Evolutionary conservation across 2,329 filamentous ascomycete genomes (phyloP).

Genomic region (Diaporthe vexans): DNA sequence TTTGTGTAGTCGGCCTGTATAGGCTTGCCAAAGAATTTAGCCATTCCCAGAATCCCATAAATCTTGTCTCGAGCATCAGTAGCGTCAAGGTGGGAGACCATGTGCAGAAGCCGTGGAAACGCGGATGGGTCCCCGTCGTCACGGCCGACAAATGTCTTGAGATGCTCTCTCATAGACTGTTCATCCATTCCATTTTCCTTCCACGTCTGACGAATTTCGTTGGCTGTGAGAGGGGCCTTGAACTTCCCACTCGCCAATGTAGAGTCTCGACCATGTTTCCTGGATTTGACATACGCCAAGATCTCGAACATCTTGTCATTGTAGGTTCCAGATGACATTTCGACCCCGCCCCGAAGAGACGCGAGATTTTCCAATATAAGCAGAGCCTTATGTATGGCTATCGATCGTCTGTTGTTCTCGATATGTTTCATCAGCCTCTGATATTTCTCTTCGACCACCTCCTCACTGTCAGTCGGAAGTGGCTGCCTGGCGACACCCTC

Average conservation of each 20-base stretch:
- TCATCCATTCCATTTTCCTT: not conserved
- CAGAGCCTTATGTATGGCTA: not conserved
- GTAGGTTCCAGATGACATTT: not conserved
- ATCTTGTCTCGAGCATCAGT: constrained; percentile 12
- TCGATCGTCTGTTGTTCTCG: not conserved
- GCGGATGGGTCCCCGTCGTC: not conserved
- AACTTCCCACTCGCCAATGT: not conserved
- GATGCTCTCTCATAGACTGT: not conserved
- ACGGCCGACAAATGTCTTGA: not conserved
- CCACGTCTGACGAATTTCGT: not conserved
- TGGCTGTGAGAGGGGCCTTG: not conserved
- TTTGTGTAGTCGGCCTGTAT: constrained; percentile 18
- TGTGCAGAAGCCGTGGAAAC: not conserved
- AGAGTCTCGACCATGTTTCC: not conserved
- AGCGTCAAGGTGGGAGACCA: not conserved
- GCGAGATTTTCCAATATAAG: not conserved
- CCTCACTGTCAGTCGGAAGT: not conserved
- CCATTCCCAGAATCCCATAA: constrained; percentile 13
- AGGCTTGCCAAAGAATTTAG: not conserved
- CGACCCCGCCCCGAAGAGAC: not conserved
- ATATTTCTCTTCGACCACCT: not conserved
- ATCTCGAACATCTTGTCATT: constrained; percentile 7
- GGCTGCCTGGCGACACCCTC: not conserved
- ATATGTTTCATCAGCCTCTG: not conserved
- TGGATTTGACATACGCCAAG: not conserved